phyloP scores from a whole-genome alignment of 306 rosid genomes.

The Senna tora region DNA sequence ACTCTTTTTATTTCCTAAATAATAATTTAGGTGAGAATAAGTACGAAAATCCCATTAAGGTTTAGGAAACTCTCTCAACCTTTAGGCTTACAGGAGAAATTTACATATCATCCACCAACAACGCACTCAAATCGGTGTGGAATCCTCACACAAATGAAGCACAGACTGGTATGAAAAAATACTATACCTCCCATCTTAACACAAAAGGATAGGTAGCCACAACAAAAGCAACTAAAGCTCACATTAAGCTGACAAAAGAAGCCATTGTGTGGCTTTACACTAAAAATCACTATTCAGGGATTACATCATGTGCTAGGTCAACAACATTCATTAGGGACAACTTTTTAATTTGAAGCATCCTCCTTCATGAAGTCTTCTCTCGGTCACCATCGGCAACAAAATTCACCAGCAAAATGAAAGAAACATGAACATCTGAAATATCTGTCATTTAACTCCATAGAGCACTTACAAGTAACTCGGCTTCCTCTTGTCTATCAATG shows the following conservation, averaged over 20 bases:
- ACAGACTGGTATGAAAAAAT: no score
- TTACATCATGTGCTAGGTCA: slow-evolving; percentile 33
- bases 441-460: background rate
- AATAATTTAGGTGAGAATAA: no score
- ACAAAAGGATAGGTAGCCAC: background rate
- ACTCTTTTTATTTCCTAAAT: no score
- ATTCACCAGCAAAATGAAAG: slow-evolving; percentile 64
- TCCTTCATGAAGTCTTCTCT: slow-evolving; percentile 34
- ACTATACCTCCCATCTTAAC: background rate
- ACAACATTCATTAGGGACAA: slow-evolving; percentile 23
- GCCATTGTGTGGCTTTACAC: slow-evolving; percentile 38
- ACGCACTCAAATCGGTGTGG: no score
- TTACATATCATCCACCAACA: no score
- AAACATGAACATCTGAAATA: slow-evolving; percentile 35
- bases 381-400: slow-evolving; percentile 41
- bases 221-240: slow-evolving; percentile 29
- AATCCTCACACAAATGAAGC: no score
- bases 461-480: slow-evolving; percentile 69
- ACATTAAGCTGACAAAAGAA: slow-evolving; percentile 35
- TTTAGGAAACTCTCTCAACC: no score
- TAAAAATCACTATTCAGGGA: slow-evolving; percentile 31
- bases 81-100: no score
- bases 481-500: slow-evolving; percentile 86
- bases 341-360: slow-evolving; percentile 29
- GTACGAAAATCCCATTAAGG: no score